A percentile compares a stretch with the other conserved stretches of the same genome.
Conservation (phyloP, 495 filamentous ascomycete species). For the Trichoderma virens region DNA sequence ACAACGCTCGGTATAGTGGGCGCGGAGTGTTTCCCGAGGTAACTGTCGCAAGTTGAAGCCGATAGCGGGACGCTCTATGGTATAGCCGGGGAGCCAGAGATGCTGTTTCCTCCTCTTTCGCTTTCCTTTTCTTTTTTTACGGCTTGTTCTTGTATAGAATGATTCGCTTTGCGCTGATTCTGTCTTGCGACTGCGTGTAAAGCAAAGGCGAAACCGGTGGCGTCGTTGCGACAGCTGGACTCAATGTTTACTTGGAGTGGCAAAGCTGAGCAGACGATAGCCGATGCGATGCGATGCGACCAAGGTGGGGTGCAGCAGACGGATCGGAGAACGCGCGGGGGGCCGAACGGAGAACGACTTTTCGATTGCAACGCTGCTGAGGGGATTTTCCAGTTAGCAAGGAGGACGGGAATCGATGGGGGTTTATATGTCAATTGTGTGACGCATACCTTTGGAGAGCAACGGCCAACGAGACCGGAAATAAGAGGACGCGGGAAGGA, state of each 20-base stretch:
- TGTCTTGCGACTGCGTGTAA: too few relatives aligned
- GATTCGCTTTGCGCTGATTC: not conserved
- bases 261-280: not conserved
- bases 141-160: too few relatives aligned
- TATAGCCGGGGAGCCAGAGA: not conserved
- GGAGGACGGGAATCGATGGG: not conserved
- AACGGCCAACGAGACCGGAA: not conserved
- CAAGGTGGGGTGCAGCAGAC: not conserved
- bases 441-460: too few relatives aligned
- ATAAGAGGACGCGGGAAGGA: not conserved
- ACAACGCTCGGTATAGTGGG: too few relatives aligned
- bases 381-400: not conserved
- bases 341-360: conserved; percentile 3
- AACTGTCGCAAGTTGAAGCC: too few relatives aligned
- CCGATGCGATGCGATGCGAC: not conserved
- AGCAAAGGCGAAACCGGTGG: too few relatives aligned
- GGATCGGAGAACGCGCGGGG: conserved; percentile 6
- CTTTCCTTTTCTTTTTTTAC: not conserved
- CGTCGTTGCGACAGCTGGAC: too few relatives aligned
- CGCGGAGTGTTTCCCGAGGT: too few relatives aligned
- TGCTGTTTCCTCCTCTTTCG: not conserved
- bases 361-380: not conserved
- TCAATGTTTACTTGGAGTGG: not conserved
- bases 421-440: not conserved
- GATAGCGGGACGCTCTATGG: not conserved